phyloP scores from a whole-genome alignment of 2,329 filamentous ascomycete genomes.

The Onygena corvina region DNA sequence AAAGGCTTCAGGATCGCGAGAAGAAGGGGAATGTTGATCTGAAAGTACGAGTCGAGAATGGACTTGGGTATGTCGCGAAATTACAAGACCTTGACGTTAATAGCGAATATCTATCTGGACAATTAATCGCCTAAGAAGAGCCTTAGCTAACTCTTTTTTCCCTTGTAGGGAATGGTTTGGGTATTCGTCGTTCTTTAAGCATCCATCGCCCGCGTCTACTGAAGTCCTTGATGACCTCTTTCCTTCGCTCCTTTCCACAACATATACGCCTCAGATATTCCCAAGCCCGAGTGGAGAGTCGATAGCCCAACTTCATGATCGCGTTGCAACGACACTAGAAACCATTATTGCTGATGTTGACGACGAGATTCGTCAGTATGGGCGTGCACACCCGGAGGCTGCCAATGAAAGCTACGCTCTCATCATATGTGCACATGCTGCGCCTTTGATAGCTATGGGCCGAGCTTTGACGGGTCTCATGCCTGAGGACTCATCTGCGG shows the following conservation, averaged over 20 bases:
- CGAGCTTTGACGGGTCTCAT: constrained; percentile 66
- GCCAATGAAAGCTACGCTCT: constrained; percentile 47
- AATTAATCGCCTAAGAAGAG: too few species aligned
- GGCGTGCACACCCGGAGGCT: constrained; percentile 44
- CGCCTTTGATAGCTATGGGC: constrained; percentile 75
- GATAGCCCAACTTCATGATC: constrained; percentile 65
- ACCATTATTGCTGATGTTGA: constrained; percentile 64
- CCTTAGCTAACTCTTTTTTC: constrained; percentile 4
- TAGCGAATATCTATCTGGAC: too few species aligned
- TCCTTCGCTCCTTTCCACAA: constrained; percentile 34
- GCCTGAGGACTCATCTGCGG: constrained; percentile 56
- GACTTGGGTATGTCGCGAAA: constrained; percentile 39
- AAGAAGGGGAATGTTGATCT: constrained; percentile 24
- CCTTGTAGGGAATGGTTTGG: constrained; percentile 82
- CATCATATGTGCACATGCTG: constrained; percentile 79
- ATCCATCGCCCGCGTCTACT: constrained; percentile 62
- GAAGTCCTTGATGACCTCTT: constrained; percentile 55
- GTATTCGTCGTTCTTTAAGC: constrained; percentile 61
- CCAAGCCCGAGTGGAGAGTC: constrained; percentile 68
- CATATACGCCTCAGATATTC: constrained; percentile 52
- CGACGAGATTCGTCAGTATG: constrained; percentile 32
- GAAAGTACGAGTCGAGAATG: constrained; percentile 40
- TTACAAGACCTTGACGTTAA: too few species aligned
- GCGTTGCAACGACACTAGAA: constrained; percentile 57
- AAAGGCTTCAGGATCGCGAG: constrained; percentile 24